Percentiles rank a stretch among this genome's conserved stretches.
Conservation (phyloP, 1,284 basidiomycete genomes). For the Cerioporus squamosus region DNA sequence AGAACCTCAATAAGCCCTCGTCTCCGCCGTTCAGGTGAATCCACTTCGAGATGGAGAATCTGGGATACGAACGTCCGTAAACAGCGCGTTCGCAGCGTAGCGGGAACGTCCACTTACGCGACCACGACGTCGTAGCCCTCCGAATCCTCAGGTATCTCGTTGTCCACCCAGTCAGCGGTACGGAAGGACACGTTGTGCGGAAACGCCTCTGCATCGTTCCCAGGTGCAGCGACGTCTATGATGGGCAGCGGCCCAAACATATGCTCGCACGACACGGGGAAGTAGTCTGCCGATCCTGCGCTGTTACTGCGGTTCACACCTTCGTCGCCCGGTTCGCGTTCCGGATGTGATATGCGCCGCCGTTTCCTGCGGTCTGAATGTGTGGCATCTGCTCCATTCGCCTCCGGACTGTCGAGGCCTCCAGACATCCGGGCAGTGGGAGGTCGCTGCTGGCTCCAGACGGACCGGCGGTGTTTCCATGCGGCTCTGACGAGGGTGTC, state of each 20-base stretch:
- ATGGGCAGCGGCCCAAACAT: conserved; percentile 75
- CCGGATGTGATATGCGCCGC: not conserved
- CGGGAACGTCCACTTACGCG: conserved; percentile 53
- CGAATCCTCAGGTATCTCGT: conserved; percentile 56
- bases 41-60: conserved; percentile 86
- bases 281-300: conserved; percentile 48
- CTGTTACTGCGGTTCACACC: not conserved
- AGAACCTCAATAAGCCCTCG: conserved; percentile 65
- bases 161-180: conserved; percentile 70
- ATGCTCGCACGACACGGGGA: conserved; percentile 75
- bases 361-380: conserved; percentile 30
- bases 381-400: not conserved
- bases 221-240: conserved; percentile 39
- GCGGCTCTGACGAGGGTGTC: conserved; percentile 68
- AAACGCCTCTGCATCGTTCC: conserved; percentile 47
- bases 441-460: conserved; percentile 71
- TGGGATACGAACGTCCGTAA: conserved; percentile 31
- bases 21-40: conserved; percentile 82
- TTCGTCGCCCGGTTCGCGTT: conserved; percentile 14
- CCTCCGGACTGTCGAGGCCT: no score
- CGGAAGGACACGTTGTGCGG: conserved; percentile 79
- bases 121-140: conserved; percentile 73
- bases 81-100: not conserved
- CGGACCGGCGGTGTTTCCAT: conserved; percentile 66
- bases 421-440: not conserved